These are phyloP conservation scores for Exophiala dermatitidis DNA, from an alignment of 2,329 filamentous ascomycete species.

Conservation along the genomic window DNA sequence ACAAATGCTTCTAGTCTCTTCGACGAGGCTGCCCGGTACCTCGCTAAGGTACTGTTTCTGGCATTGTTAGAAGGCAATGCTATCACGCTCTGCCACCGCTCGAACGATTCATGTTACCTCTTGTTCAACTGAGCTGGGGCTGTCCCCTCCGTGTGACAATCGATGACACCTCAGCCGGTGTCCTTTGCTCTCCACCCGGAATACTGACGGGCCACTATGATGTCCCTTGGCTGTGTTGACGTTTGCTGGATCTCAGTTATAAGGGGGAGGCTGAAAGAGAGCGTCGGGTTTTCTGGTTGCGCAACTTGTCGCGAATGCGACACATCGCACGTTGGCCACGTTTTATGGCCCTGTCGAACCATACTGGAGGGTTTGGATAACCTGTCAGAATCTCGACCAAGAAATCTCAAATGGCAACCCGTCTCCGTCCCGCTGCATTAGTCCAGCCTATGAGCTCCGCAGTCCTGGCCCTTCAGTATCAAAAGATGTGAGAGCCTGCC, in stretches of 20 bases:
- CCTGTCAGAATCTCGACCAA: slow-evolving; percentile 5
- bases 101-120: too few species aligned
- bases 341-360: slow-evolving; percentile 3
- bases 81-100: too few species aligned
- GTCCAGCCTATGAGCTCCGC: slow-evolving; percentile 14
- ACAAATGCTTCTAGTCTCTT: too few species aligned
- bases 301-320: not conserved
- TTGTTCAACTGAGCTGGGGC: too few species aligned
- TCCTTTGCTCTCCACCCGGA: not conserved
- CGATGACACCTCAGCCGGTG: not conserved
- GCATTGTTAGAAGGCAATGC: too few species aligned
- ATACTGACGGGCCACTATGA: not conserved
- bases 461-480: not conserved
- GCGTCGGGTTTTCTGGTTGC: not conserved
- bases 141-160: not conserved
- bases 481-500: not conserved
- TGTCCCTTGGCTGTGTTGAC: not conserved
- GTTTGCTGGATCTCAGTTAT: not conserved
- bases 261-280: not conserved
- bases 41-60: too few species aligned
- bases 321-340: slow-evolving; percentile 4
- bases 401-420: slow-evolving; percentile 17
- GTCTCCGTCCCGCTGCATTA: slow-evolving; percentile 12
- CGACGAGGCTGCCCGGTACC: too few species aligned
- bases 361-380: not conserved